phyloP scores from a whole-genome alignment of 1,284 basidiomycete species.

The Ganoderma meredithae region DNA sequence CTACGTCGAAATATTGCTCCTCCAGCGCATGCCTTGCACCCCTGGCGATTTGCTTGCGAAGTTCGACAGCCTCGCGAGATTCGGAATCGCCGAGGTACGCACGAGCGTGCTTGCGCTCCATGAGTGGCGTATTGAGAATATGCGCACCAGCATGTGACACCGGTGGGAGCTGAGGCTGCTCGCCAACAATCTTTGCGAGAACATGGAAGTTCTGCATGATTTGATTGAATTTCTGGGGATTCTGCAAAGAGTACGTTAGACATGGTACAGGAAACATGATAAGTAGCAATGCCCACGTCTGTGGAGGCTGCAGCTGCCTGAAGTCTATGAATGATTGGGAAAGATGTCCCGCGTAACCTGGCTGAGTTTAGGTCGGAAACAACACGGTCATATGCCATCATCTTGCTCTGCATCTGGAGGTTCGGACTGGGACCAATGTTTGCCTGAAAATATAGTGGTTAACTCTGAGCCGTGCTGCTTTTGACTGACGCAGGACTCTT shows the following conservation, averaged over 20 bases:
- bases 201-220: constrained; percentile 76
- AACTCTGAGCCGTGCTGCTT: not conserved
- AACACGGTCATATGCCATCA: constrained; percentile 93
- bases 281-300: constrained; percentile 53
- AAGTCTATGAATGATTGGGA: constrained; percentile 76
- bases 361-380: constrained; percentile 79
- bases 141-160: constrained; percentile 80
- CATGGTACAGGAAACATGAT: not conserved
- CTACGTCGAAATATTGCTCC: constrained; percentile 85
- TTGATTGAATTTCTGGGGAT: constrained; percentile 58
- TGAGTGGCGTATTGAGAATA: constrained; percentile 75
- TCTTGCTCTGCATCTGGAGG: constrained; percentile 88
- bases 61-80: constrained; percentile 64
- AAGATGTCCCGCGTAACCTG: constrained; percentile 74
- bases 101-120: constrained; percentile 77
- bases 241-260: not conserved
- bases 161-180: constrained; percentile 73
- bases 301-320: constrained; percentile 67
- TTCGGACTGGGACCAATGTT: constrained; percentile 63
- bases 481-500: not conserved
- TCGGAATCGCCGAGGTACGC: constrained; percentile 76
- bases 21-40: constrained; percentile 82
- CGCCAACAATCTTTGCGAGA: constrained; percentile 73
- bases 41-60: constrained; percentile 75
- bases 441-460: constrained; percentile 44